Base-by-base conservation (phyloP, 2,329 filamentous ascomycete species). In the Camillea tinctor region DNA sequence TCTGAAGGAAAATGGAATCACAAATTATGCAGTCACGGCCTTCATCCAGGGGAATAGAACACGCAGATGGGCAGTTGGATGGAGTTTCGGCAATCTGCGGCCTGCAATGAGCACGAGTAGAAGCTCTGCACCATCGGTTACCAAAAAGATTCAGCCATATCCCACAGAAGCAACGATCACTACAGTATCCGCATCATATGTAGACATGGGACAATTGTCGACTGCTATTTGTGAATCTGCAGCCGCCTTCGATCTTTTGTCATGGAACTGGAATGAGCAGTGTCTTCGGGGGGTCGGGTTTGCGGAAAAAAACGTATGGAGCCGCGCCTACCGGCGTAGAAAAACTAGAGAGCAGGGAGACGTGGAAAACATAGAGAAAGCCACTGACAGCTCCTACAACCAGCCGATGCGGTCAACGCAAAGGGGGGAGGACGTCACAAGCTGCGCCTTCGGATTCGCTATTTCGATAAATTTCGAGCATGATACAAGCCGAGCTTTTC, bases 1-100 rank as follows among this genome's bases (percentile, higher is more conserved):
- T 55, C 79, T 89, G 3, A 82, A 83, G 17, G 76, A 81, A 2
- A 71, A 81, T 9, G 79, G 77, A 0, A 82, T 96, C 44, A 79
- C 80, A 44, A 99, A 98, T 72, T 97, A 88, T 67, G 93, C 92
- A 0, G 85, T 97, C 0, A 90, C 89, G 0, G 87, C 90, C 63
- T 89, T 98, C 65, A 80, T 92, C 0, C 91, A 94, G 60, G 91
- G 91, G 0, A 86, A 77, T 52, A 89, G 87, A 71, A 98, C 95
- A 26, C 86, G 88, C 56, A 81, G 95, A 19, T 98, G 94, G 93
- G 92, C 88, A 1, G 76, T 98, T 2, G 95, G 84, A 0, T 99
- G 95, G 95, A 96, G 90, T 68, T 97, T 92, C 76, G 77, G 79
- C 1, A 79, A 84, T 55, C 79, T 85, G 70, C 81, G 93, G 52